phyloP scores from a whole-genome alignment of 2,329 filamentous ascomycete genomes.

The Ascochyta fabae region DNA sequence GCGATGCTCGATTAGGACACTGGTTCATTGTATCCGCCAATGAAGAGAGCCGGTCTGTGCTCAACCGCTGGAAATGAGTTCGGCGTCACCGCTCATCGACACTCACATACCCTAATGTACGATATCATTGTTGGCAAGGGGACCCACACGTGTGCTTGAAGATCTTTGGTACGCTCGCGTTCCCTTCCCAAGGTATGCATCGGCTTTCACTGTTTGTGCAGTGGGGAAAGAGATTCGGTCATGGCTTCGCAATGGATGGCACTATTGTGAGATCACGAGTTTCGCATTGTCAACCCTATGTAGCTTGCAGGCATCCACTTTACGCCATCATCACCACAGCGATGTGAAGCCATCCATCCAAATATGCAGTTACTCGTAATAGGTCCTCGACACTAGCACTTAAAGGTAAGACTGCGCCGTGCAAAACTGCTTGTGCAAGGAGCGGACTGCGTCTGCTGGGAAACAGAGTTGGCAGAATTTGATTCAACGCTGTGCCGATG shows the following conservation, averaged over 20 bases:
- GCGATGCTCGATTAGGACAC: background rate
- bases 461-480: slow-evolving; percentile 79
- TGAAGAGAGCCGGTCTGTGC: background rate
- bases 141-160: slow-evolving; percentile 6
- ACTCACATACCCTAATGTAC: background rate
- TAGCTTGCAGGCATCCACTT: background rate
- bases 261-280: slow-evolving; percentile 4
- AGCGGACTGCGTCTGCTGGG: slow-evolving; percentile 84
- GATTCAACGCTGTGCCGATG: slow-evolving; percentile 78
- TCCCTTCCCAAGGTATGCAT: slow-evolving; percentile 5
- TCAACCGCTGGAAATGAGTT: slow-evolving; percentile 1
- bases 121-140: slow-evolving; percentile 6
- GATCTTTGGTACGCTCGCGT: slow-evolving; percentile 10
- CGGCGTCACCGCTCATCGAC: slow-evolving; percentile 10
- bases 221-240: background rate
- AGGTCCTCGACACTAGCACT: slow-evolving; percentile 80
- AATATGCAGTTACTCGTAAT: slow-evolving; percentile 81
- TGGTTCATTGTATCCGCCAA: background rate
- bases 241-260: slow-evolving; percentile 1
- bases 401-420: slow-evolving; percentile 85
- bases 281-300: slow-evolving; percentile 12
- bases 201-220: background rate
- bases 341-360: slow-evolving; percentile 89
- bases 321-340: slow-evolving; percentile 74
- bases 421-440: slow-evolving; percentile 81